Evolutionary conservation across 306 rosid species (phyloP), one percentile per base, ranked within the genome.

Genomic region (Rubus idaeus): DNA sequence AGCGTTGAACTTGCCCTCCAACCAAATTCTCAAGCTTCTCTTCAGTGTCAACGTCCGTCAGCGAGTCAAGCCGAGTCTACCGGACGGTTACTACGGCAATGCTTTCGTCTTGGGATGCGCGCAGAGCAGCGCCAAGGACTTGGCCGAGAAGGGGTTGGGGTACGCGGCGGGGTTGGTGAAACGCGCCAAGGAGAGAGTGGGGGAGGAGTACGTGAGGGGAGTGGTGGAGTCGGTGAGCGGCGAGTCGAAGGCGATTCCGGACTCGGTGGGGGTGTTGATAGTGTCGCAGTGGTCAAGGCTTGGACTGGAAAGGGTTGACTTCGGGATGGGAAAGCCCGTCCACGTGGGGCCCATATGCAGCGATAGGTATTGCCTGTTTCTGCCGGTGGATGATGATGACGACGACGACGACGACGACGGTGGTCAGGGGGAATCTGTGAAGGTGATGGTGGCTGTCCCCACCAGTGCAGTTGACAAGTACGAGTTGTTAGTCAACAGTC

Each of bases 281-380:
- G 11, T 94, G 69, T 86, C 98, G 0, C 97, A 92, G 78, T 94
- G 98, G 98, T 94, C 98, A 75, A 89, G 97, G 85, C 52, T 94
- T 78, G 98, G 97, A 0, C 62, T 94, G 13, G 97, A 94, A 42
- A 83, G 78, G 71, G 95, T 94, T 79, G 93, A 94, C 78, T 70
- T 91, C 0, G 98, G 97, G 12, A 46, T 84, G 75, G 98, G 96
- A 0, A 84, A 47, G 61, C 93, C 96, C 0, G 35, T 79, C 17
- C 90, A 87, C 8, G 91, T 94, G 75, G 91, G 90, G 0, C 92
- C 98, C 81, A 42, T 94, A 0, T 89, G 92, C 51, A 76, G 89
- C 18, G 98, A 94, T 71, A 83, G 93, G 81, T 90, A 90, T 85
- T 94, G 98, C 79, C 61, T 94, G 80, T 80, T 94, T 17, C 55